phyloP scores from a whole-genome alignment of 768 basidiomycete species.

The Lyophyllum atratum region DNA sequence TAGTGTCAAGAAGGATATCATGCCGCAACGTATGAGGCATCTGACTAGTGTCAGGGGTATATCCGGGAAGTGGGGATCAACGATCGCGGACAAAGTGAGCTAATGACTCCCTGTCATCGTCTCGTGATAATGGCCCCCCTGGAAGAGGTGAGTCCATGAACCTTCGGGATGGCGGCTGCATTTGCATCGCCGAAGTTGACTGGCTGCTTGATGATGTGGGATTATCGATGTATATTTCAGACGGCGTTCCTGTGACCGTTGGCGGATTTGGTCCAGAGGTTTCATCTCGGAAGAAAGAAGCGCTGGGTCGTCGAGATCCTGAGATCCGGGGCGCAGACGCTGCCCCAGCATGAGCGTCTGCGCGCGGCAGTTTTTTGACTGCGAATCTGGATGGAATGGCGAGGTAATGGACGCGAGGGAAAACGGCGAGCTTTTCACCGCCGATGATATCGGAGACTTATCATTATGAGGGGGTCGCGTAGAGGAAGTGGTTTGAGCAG shows the following conservation, averaged over 20 bases:
- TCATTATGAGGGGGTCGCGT: conserved; percentile 15
- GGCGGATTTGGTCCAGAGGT: conserved; percentile 11
- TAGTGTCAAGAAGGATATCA: not conserved
- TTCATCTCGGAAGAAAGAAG: conserved; percentile 28
- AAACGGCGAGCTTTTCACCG: conserved; percentile 34
- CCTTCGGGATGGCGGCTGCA: conserved; percentile 34
- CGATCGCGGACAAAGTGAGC: conserved; percentile 26
- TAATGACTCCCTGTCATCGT: conserved; percentile 32
- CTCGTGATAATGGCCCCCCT: conserved; percentile 31
- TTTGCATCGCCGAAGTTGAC: conserved; percentile 30
- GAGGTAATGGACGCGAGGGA: conserved; percentile 43
- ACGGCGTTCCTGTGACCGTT: conserved; percentile 13
- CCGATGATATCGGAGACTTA: conserved; percentile 26
- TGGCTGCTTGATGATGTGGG: conserved; percentile 22
- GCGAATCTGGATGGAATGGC: conserved; percentile 37
- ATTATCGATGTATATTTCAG: conserved; percentile 30
- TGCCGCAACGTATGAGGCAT: conserved; percentile 8
- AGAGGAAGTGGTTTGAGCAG: conserved; percentile 23
- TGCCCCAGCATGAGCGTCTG: conserved; percentile 78
- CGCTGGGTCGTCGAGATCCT: conserved; percentile 42
- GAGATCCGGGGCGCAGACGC: conserved; percentile 68
- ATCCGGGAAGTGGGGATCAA: conserved; percentile 14
- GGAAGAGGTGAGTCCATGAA: conserved; percentile 34
- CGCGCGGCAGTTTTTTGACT: conserved; percentile 80
- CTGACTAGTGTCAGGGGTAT: conserved; percentile 6